Evolutionary conservation across 768 basidiomycete genomes (phyloP).

Genomic region (Cystofilobasidium bisporidii): DNA sequence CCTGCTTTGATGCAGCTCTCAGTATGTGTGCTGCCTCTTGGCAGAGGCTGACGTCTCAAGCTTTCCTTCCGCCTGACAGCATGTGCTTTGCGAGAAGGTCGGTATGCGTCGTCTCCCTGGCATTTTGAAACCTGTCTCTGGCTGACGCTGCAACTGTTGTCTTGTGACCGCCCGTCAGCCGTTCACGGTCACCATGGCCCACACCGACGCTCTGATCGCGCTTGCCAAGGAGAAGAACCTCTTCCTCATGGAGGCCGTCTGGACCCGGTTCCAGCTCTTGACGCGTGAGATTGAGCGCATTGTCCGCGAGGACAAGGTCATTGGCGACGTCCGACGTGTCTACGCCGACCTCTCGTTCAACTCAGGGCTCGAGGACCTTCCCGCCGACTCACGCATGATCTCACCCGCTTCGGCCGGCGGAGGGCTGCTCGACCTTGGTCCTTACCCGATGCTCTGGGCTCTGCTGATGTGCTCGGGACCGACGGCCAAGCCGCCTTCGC

Average conservation of each 20-base stretch:
- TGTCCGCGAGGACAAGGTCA: conserved; percentile 22
- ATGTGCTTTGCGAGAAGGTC: conserved; percentile 16
- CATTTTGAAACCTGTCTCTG: too few species aligned
- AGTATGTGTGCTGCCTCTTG: too few species aligned
- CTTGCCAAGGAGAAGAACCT: conserved; percentile 26
- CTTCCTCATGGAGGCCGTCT: conserved; percentile 31
- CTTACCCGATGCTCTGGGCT: conserved; percentile 38
- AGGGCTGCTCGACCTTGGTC: conserved; percentile 63
- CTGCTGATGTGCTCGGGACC: conserved; percentile 15
- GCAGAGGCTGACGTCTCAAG: too few species aligned
- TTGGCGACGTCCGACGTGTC: conserved; percentile 29
- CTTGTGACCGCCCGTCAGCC: too few species aligned
- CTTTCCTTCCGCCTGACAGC: not conserved
- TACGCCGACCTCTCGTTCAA: conserved; percentile 30
- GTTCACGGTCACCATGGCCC: conserved; percentile 31
- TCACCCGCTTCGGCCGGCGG: conserved; percentile 76
- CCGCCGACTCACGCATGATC: conserved; percentile 47
- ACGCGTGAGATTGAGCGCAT: conserved; percentile 22
- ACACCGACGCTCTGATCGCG: conserved; percentile 26
- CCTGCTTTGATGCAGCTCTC: too few species aligned
- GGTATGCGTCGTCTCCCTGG: too few species aligned
- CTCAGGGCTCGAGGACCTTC: not conserved
- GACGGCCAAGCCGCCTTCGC: not conserved
- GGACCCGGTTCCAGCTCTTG: conserved; percentile 34
- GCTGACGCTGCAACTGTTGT: not conserved